These are phyloP conservation scores for Cyclotella choctawhatcheeana DNA, from an alignment of 108 stramenopile species.

Conservation along the genomic window DNA sequence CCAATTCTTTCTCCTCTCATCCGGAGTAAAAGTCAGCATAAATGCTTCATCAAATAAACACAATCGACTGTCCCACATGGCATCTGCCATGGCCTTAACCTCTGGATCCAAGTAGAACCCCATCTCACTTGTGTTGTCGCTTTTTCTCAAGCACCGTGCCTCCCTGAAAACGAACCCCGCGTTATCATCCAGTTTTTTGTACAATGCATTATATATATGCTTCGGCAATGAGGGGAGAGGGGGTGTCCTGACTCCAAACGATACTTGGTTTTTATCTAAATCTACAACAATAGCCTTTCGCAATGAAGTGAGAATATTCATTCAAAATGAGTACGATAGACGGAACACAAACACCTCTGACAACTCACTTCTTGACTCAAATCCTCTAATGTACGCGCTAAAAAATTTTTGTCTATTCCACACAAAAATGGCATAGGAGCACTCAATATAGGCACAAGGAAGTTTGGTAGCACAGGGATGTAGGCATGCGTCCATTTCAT, in stretches of 20 bases:
- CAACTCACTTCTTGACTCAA: conserved; percentile 74
- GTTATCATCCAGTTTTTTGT: conserved; percentile 50
- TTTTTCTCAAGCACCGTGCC: too few relatives aligned
- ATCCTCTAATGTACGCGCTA: conserved; percentile 67
- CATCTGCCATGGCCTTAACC: conserved; percentile 26
- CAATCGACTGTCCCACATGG: conserved; percentile 71
- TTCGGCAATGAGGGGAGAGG: conserved; percentile 68
- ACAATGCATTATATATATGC: conserved; percentile 76
- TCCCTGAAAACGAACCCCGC: conserved; percentile 26
- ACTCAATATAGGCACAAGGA: conserved; percentile 81
- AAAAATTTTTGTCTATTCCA: conserved; percentile 80
- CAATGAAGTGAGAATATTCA: too few relatives aligned
- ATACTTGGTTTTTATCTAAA: conserved; percentile 77
- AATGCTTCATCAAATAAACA: conserved; percentile 74
- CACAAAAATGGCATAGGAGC: conserved; percentile 90
- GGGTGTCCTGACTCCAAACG: conserved; percentile 67
- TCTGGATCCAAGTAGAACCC: too few relatives aligned
- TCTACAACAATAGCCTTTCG: conserved; percentile 90
- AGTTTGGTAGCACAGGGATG: conserved; percentile 80
- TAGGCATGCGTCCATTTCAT: conserved; percentile 94
- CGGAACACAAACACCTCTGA: too few relatives aligned
- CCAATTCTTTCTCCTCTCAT: conserved; percentile 32
- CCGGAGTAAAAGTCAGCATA: conserved; percentile 74
- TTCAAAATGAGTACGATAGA: too few relatives aligned
- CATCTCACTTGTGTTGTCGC: too few relatives aligned